These are phyloP conservation scores for Debaryomyces maramus DNA, from an alignment of 805 yeast species.

Conservation along the genomic window DNA sequence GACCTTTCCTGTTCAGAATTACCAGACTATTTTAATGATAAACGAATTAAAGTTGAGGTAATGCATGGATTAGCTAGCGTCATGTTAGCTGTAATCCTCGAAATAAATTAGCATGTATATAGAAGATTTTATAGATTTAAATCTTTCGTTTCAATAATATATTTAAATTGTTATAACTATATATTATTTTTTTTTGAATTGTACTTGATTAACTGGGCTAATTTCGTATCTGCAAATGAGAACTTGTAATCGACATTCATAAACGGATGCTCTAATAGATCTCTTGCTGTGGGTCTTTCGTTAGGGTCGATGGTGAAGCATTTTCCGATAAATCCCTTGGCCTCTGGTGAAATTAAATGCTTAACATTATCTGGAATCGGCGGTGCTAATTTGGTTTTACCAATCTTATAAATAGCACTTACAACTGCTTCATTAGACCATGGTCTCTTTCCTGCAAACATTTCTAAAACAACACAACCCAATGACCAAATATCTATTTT, in stretches of 20 bases:
- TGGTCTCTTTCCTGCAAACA: constrained; percentile 97
- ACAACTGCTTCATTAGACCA: constrained; percentile 96
- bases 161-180: neutral
- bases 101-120: constrained; percentile 9
- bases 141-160: no score
- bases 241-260: constrained; percentile 43
- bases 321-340: constrained; percentile 66
- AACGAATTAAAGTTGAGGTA: constrained; percentile 60
- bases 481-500: constrained; percentile 98
- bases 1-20: constrained; percentile 72
- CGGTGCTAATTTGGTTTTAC: constrained; percentile 86
- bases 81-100: no score
- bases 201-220: constrained; percentile 53
- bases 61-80: no score
- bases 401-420: constrained; percentile 88
- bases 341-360: constrained; percentile 60
- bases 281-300: constrained; percentile 83
- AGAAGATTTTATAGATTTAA: constrained; percentile 2
- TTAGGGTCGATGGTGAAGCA: constrained; percentile 80
- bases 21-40: constrained; percentile 74
- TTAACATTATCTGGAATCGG: constrained; percentile 92
- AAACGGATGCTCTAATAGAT: constrained; percentile 56
- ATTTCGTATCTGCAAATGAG: constrained; percentile 52
- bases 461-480: constrained; percentile 95
- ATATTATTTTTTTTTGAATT: constrained; percentile 19